phyloP scores from a whole-genome alignment of 495 filamentous ascomycete genomes.

The Penicillium pancosmium region DNA sequence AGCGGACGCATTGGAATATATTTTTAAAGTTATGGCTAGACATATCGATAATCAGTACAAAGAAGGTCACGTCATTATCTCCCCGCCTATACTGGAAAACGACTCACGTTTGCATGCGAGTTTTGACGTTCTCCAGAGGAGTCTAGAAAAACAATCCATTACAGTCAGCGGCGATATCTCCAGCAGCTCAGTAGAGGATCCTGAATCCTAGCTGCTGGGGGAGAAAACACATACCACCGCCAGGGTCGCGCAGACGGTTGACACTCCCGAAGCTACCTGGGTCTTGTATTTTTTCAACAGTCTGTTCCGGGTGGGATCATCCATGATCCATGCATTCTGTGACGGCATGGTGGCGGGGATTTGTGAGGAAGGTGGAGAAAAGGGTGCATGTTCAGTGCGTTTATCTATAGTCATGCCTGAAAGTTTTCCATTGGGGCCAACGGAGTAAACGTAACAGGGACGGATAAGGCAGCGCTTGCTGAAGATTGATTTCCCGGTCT shows the following conservation, averaged over 20 bases:
- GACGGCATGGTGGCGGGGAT: constrained; percentile 38
- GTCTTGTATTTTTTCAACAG: constrained; percentile 51
- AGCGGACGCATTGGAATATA: constrained; percentile 43
- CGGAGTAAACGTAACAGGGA: background rate
- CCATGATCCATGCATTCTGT: constrained; percentile 41
- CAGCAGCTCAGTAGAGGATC: background rate
- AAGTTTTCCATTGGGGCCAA: constrained; percentile 38
- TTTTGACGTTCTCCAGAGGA: constrained; percentile 53
- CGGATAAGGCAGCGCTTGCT: background rate
- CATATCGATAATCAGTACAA: background rate
- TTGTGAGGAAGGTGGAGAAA: constrained; percentile 33
- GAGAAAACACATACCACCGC: constrained; percentile 41
- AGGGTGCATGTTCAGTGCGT: constrained; percentile 48
- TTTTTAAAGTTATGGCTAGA: constrained; percentile 48
- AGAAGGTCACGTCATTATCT: too few relatives aligned
- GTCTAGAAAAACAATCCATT: constrained; percentile 31
- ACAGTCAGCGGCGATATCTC: background rate
- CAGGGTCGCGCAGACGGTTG: constrained; percentile 48
- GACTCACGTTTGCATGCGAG: constrained; percentile 54
- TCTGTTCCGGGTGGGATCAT: constrained; percentile 42
- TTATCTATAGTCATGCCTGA: constrained; percentile 48
- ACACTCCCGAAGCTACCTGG: constrained; percentile 48
- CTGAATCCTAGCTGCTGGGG: background rate
- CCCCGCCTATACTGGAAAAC: background rate
- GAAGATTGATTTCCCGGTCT: background rate